phyloP scores from a whole-genome alignment of 2,329 filamentous ascomycete species.

The Lasiodiplodia sp. region DNA sequence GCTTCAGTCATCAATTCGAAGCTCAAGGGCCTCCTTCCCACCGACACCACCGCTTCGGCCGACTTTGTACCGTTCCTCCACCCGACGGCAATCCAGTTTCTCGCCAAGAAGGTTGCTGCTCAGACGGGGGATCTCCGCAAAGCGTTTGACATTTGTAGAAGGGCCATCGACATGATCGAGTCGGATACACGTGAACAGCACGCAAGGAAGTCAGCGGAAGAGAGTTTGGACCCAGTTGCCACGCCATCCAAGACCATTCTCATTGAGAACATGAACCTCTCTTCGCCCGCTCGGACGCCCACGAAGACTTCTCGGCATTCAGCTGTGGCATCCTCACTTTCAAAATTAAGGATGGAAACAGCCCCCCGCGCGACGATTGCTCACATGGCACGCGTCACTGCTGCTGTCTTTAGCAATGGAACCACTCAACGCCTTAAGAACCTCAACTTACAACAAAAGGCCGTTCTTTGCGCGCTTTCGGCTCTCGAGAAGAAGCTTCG shows the following conservation, averaged over 20 bases:
- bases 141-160: slow-evolving; percentile 91
- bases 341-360: slow-evolving; percentile 72
- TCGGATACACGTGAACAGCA: slow-evolving; percentile 79
- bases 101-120: slow-evolving; percentile 90
- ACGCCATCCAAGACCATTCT: slow-evolving; percentile 79
- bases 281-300: slow-evolving; percentile 58
- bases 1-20: slow-evolving; percentile 85
- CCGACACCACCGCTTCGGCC: slow-evolving; percentile 54
- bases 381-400: slow-evolving; percentile 90
- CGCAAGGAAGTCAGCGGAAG: slow-evolving; percentile 63
- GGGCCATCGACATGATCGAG: slow-evolving; percentile 89
- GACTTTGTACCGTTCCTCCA: slow-evolving; percentile 87
- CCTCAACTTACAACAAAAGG: slow-evolving; percentile 95
- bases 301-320: slow-evolving; percentile 40
- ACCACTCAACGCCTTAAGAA: slow-evolving; percentile 82
- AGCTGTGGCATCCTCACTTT: slow-evolving; percentile 54
- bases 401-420: slow-evolving; percentile 88
- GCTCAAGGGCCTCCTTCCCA: slow-evolving; percentile 75
- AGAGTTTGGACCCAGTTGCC: slow-evolving; percentile 61
- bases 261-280: slow-evolving; percentile 80
- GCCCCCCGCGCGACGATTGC: slow-evolving; percentile 89
- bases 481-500: slow-evolving; percentile 82
- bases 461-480: slow-evolving; percentile 85
- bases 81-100: slow-evolving; percentile 90
- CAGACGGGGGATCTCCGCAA: slow-evolving; percentile 95